Conservation (phyloP, 2,329 filamentous ascomycete species). For the Colletotrichum sp. region DNA sequence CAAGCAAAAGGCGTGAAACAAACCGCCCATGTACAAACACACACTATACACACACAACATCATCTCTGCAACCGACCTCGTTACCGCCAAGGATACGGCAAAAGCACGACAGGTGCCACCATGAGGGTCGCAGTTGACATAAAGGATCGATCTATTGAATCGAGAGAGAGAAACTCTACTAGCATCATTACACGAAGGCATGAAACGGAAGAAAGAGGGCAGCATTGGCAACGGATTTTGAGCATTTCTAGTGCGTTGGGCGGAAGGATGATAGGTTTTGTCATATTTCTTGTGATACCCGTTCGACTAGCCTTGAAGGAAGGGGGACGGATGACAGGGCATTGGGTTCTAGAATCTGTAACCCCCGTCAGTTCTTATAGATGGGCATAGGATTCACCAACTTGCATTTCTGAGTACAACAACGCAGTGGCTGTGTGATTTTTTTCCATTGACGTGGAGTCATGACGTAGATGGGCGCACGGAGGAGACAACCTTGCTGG, state of each 20-base stretch:
- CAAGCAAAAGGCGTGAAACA: constrained; percentile 35
- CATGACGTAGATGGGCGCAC: neutral
- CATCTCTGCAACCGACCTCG: neutral
- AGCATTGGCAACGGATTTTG: neutral
- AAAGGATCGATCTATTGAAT: neutral
- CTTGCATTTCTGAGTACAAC: neutral
- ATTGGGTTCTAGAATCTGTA: neutral
- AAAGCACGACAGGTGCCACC: neutral
- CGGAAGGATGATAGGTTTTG: neutral
- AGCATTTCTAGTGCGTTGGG: constrained; percentile 15
- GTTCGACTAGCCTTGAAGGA: constrained; percentile 6
- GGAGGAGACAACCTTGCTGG: neutral
- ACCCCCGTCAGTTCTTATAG: neutral
- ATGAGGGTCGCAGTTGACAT: neutral
- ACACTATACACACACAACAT: neutral
- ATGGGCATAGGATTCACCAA: neutral
- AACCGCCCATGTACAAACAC: neutral
- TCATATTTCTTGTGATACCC: constrained; percentile 19
- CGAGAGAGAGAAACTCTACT: neutral
- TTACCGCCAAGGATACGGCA: neutral
- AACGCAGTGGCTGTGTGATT: neutral
- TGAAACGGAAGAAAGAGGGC: neutral
- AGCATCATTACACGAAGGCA: neutral
- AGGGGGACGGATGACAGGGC: neutral
- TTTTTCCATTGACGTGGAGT: neutral